Evolutionary conservation across 257 asterid species (phyloP), one percentile per base, ranked within the genome.

Genomic region (Euphrasia confusa): DNA sequence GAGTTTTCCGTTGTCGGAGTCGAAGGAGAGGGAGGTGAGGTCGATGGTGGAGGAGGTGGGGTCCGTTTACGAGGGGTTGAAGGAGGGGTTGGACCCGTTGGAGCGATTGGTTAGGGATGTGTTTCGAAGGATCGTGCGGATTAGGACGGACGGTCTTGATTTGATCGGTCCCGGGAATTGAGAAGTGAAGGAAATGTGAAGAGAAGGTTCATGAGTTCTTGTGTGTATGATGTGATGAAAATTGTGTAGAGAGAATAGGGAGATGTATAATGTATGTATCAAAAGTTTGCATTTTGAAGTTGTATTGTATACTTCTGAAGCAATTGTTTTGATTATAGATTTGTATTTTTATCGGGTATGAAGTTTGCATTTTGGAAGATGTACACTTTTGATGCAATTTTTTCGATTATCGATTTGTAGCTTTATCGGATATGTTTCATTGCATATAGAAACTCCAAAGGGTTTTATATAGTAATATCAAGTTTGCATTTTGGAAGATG

Each of bases 91-190:
- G 79, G 94, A 89, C 71, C 96, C 95, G 0, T 70, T 93, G 74
- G 97, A 84, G 68, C 76, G 85, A 4, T 84, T 78, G 32, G 90
- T 93, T 10, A 77, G 99, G 60, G 95, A 93, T 18, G 96, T 80
- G 42, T 93, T 93, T 35, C 88, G 79, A 58, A 60, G 88, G 77
- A 93, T 89, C 13, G 92, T 93, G 49, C 81, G 94, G 3, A 75
- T 87, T 76, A 75, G 97, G 74, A 81, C 87, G 0, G 87, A 88
- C 45, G 87, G 87, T 21, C 88, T 88, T 12, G 86, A 83, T 60
- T 64, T 79, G 7, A 65, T 83, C 0, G 81, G 80, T 21, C 70
- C 64, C 14, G 72, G 80, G n/a, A 78, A 70, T 54, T 52, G 12
- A 5, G 7, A 42, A 42, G 14, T 44, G 13, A 10, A 44, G 50